Conservation (phyloP, 2,329 filamentous ascomycete species). For the Raffaelea deltoideospora region DNA sequence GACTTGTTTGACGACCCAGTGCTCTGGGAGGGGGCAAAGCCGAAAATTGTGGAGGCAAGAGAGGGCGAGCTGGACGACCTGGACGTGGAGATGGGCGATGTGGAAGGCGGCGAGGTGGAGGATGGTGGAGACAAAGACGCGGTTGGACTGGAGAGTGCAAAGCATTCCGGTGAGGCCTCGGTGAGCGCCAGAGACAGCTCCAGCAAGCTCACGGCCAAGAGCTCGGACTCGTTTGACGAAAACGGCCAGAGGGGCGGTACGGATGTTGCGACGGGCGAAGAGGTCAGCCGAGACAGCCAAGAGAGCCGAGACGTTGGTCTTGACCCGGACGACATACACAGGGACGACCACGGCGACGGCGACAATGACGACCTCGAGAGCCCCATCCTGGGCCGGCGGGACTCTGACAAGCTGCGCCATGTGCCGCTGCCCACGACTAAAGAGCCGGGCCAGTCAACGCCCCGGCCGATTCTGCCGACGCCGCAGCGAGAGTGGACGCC, state of each 20-base stretch:
- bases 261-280: background rate
- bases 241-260: slow-evolving; percentile 9
- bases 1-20: slow-evolving; percentile 29
- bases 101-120: background rate
- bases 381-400: slow-evolving; percentile 15
- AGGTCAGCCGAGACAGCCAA: background rate
- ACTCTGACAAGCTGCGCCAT: slow-evolving; percentile 13
- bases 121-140: background rate
- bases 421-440: slow-evolving; percentile 6
- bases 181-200: slow-evolving; percentile 1
- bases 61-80: background rate
- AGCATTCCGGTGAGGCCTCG: too few species aligned
- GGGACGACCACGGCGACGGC: too few species aligned
- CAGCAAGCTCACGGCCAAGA: slow-evolving; percentile 8
- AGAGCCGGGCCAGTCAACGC: slow-evolving; percentile 1
- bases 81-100: background rate
- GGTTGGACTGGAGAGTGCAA: too few species aligned
- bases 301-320: too few species aligned
- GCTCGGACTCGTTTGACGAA: slow-evolving; percentile 8
- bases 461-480: slow-evolving; percentile 6
- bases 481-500: slow-evolving; percentile 5
- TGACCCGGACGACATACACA: too few species aligned
- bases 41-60: slow-evolving; percentile 15
- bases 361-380: slow-evolving; percentile 11
- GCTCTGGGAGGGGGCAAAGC: slow-evolving; percentile 28